Conservation (phyloP, 129 eudicot genomes). For the Erigeron canadensis region DNA sequence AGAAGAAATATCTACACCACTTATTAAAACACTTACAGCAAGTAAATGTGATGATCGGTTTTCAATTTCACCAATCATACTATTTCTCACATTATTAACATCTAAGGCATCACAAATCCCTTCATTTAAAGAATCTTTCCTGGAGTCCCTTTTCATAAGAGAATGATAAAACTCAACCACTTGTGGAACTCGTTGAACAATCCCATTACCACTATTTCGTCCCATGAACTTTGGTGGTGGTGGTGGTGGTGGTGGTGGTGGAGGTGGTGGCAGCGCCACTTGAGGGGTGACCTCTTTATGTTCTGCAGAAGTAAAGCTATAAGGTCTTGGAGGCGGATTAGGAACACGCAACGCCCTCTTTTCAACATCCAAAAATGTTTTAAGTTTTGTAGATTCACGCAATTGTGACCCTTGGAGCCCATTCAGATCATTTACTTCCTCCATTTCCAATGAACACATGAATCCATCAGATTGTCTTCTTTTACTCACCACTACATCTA, state of each 20-base stretch:
- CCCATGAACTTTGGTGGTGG: constrained; percentile 63
- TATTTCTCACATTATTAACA: constrained; percentile 70
- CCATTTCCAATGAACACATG: constrained; percentile 56
- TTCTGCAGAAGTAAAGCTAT: constrained; percentile 33
- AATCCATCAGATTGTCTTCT: constrained; percentile 83
- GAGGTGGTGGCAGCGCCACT: constrained; percentile 66
- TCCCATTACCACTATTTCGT: constrained; percentile 40
- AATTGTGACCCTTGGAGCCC: constrained; percentile 42
- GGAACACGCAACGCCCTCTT: constrained; percentile 79
- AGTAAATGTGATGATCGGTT: constrained; percentile 91
- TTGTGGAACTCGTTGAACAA: constrained; percentile 90
- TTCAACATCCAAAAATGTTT: constrained; percentile 61
- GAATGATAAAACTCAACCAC: constrained; percentile 96
- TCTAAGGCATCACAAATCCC: constrained; percentile 53
- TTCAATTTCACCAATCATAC: constrained; percentile 95
- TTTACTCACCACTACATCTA: constrained; percentile 47
- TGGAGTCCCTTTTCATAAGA: constrained; percentile 89
- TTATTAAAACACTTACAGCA: constrained; percentile 61
- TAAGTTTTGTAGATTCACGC: constrained; percentile 46
- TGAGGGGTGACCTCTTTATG: constrained; percentile 40
- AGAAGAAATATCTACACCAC: not conserved
- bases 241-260: constrained; percentile 83
- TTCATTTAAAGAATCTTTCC: constrained; percentile 62
- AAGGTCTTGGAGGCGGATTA: constrained; percentile 92
- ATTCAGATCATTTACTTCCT: constrained; percentile 40